A percentile compares a stretch with the other conserved stretches of the same genome.
Conservation (phyloP, 2,329 filamentous ascomycete species). For the Saccharata proteae region DNA sequence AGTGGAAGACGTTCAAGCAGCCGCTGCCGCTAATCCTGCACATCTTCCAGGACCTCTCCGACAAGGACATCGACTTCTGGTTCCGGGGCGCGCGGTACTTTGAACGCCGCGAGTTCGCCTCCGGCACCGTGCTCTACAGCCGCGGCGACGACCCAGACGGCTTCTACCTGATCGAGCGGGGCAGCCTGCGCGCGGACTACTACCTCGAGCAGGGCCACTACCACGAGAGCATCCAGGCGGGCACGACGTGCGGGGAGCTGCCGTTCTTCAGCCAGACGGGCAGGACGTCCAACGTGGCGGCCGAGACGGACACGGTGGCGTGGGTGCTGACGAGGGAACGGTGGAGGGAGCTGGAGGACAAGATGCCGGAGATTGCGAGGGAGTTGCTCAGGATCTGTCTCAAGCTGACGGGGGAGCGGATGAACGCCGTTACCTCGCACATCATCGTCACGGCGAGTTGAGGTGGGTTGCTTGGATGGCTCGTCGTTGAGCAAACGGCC, state of each 20-base stretch:
- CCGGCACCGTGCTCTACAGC: constrained; percentile 64
- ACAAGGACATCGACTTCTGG: constrained; percentile 92
- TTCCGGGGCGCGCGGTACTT: constrained; percentile 71
- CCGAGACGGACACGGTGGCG: constrained; percentile 67
- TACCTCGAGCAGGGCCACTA: constrained; percentile 79
- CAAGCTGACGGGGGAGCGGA: constrained; percentile 88
- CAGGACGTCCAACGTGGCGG: constrained; percentile 74
- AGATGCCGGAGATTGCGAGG: constrained; percentile 64
- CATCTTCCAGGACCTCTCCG: constrained; percentile 81
- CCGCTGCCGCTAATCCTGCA: constrained; percentile 86
- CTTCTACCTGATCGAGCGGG: constrained; percentile 84
- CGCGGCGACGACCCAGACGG: constrained; percentile 63
- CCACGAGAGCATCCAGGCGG: constrained; percentile 84
- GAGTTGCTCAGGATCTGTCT: constrained; percentile 80
- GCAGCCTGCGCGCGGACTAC: constrained; percentile 83
- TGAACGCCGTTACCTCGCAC: constrained; percentile 56
- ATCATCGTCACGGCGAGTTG: constrained; percentile 30
- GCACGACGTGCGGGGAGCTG: constrained; percentile 88
- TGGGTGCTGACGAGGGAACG: constrained; percentile 66
- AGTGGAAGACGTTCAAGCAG: constrained; percentile 80
- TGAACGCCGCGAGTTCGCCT: constrained; percentile 49
- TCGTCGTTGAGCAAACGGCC: too few relatives aligned
- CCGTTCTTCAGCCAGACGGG: constrained; percentile 90
- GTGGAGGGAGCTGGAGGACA: constrained; percentile 61
- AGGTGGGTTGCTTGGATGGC: constrained; percentile 4